Percentiles rank a stretch among this genome's conserved stretches.
Evolutionary conservation across 441 rosid genomes (phyloP).

Genomic region (Erodium moschatum): DNA sequence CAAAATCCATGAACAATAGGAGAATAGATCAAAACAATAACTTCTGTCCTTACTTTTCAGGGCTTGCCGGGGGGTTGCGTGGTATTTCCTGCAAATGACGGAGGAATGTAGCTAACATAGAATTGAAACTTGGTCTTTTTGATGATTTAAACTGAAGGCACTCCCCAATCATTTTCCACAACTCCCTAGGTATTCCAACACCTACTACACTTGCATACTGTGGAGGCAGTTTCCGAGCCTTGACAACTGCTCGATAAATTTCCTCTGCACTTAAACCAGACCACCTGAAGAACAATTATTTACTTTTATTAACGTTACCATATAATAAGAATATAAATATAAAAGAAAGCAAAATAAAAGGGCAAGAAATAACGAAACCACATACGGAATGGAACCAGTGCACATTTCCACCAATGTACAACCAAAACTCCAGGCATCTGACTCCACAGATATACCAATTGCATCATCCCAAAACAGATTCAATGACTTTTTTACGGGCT

Average conservation of each 20-base stretch:
- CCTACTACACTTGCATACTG: conserved; percentile 97
- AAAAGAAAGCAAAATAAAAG: conserved; percentile 11
- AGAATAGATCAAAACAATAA: conserved; percentile 10
- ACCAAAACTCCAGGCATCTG: conserved; percentile 99
- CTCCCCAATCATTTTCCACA: conserved; percentile 99
- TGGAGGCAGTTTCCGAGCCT: conserved; percentile 78
- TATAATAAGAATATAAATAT: conserved; percentile 16
- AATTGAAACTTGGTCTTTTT: conserved; percentile 79
- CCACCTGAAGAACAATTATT: conserved; percentile 55
- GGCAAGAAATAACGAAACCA: conserved; percentile 21
- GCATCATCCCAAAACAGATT: conserved; percentile 95
- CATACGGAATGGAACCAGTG: conserved; percentile 97
- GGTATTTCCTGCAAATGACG: conserved; percentile 93
- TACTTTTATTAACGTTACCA: conserved; percentile 14
- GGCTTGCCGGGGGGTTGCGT: conserved; percentile 83
- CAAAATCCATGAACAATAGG: conserved; percentile 6
- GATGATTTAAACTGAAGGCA: conserved; percentile 90
- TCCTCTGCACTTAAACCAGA: conserved; percentile 88
- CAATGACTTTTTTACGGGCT: conserved; percentile 80
- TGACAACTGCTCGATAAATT: conserved; percentile 83
- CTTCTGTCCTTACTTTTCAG: conserved; percentile 62
- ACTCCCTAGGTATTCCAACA: conserved; percentile 88
- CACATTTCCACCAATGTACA: conserved; percentile 99
- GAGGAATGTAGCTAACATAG: conserved; percentile 83
- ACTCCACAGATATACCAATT: conserved; percentile 76